Base-by-base conservation (phyloP, 164 flowering plant species). In the Umbellularia californica region DNA sequence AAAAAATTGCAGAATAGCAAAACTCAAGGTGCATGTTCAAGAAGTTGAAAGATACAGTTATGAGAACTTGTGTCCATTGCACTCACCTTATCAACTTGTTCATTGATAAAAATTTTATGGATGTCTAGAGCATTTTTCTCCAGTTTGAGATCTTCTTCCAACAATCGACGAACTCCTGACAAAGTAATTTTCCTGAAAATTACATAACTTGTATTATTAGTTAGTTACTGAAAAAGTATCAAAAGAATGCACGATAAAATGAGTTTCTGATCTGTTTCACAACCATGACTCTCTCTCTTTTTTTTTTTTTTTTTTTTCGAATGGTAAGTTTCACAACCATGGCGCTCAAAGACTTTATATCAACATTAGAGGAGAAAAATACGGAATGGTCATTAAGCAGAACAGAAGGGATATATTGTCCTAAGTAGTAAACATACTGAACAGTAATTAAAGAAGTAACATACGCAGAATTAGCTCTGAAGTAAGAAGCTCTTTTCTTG, bases 121-220 rank as follows among this genome's bases (percentile, higher is more conserved):
- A 89, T 78, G 80, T 93, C 95, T 71, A 95, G 91, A 75, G 88
- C 15, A 80, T 64, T n/a, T 78, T 84, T 88, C 30, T 87, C 88
- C 74, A 93, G 93, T 75, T 88, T 74, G 72, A 96, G 92, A 83
- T 96, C 99, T 79, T 88, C 90, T 81, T 96, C 99, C 82, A 96
- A 77, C 71, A 91, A 84, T 17, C 92, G 88, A 74, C 99, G 98
- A 74, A 86, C 87, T 60, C 84, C 90, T 64, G 79, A 88, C 89
- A 89, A 73, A 22, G 93, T 90, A 74, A 91, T 47, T 52, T 71
- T 78, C 77, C 99, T 95, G 84, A 70, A 69, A 74, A 5, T 52
- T 75, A 68, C 11, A 50, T 23, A 25, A 62, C 1, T 72, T 14
- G 35, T 28, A 58, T 28, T 19, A 35, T 65, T 23, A 64, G 24